Base-by-base conservation (phyloP, 305 asterid species). In the Solanum chacoense region DNA sequence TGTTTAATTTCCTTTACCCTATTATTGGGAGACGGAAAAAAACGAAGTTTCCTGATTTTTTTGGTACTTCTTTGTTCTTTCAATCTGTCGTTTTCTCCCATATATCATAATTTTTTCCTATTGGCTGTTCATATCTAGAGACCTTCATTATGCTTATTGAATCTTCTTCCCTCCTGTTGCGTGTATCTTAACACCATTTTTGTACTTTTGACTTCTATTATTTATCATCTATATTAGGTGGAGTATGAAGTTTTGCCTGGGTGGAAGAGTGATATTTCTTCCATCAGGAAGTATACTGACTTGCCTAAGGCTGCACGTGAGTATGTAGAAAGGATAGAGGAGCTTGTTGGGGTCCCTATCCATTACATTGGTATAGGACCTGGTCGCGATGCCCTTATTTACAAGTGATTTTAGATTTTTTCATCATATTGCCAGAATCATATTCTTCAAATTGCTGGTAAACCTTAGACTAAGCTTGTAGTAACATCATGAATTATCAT, bases 351-450 rank as follows among this genome's bases (percentile, higher is more conserved):
- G 50, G 93, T 95, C 67, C 98, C 99, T n/a, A 71, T 97, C 90
- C 96, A 97, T 94, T 97, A 95, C 94, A 95, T 97, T 67, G 99
- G 99, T 36, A 89, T 95, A 22, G 99, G 99, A 76, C 99, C 99
- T 8, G 98, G 98, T 22, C 98, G 99, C 4, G 99, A 96, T 88
- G 98, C 99, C 71, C 98, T 97, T 37, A 95, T 97, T 87, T 97
- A 96, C 96, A 97, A 96, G 90, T 97, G 90, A 92, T 77, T 80
- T 45, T 88, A n/a, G 73, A 29, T 83, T 50, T 83, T 45, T 29
- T 20, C 20, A 7, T 50, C 73, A 83, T 29, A 83, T 29, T 83
- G 72, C 38, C 38, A 31, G 67, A 50, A 50, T 50, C 29, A 20
- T 81, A 81, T 45, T 81, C 86, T 83, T 83, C 31, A 29, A 83